Evolutionary conservation across 257 asterid species (phyloP), one percentile per base, ranked within the genome.

Genomic region (Vinca minor): DNA sequence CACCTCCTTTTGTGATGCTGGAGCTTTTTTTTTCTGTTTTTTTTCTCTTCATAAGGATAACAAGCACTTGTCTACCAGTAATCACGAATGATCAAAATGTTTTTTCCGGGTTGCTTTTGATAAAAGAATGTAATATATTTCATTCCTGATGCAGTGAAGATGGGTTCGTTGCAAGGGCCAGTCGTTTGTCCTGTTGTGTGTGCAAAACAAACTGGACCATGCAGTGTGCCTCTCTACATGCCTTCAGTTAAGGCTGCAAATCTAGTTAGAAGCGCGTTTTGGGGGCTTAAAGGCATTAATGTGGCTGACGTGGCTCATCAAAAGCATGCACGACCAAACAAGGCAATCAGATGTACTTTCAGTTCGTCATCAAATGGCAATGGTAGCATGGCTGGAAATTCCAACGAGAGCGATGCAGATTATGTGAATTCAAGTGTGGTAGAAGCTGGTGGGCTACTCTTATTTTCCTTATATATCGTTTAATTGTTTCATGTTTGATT

Each of bases 361-460:
- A 91, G 94, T 70, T 91, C 98, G 3, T 82, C 98, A 15, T 86
- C 98, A 31, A 79, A 89, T 62, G 98, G 88, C 42, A 85, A 85
- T 76, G 95, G 93, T 20, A 88, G 95, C 83, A 86, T 63, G 83
- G 98, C 96, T 0, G 96, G 77, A 60, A 91, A 85, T 72, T 78
- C 80, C 63, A 88, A 69, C 9, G 93, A 82, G 76, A 87, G 74
- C 44, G 95, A 92, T 35, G 79, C 95, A 0, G 95, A 92, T 78
- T 89, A 89, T 70, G 95, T 92, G 34, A 84, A 85, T 69, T 87
- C 98, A 5, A 86, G 87, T 48, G 95, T 92, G 63, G 68, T 92
- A 47, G 98, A 92, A 87, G 98, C 98, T 59, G 96, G 98, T 92
- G 80, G 14, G 65, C 10, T 5, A 1, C 9, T 10, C 15, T 45